Conservation (phyloP, 441 rosid species). For the Heliophila coronopifolia region DNA sequence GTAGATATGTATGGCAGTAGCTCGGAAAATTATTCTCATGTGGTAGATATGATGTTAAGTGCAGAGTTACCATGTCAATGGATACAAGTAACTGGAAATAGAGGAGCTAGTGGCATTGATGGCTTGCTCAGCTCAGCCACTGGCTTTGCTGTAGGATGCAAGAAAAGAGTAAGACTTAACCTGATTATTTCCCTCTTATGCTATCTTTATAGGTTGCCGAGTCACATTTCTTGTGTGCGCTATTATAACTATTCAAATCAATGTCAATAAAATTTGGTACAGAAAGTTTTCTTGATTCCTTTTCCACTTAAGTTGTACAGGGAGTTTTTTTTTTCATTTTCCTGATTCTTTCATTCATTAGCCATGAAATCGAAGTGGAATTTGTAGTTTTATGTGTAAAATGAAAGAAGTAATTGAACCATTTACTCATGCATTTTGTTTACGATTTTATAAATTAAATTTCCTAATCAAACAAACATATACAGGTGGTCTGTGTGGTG, state of each 20-base stretch:
- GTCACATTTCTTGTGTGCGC: conserved; percentile 2
- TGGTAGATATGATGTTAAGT: conserved; percentile 36
- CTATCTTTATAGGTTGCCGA: background rate
- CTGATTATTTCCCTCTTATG: conserved; percentile 6
- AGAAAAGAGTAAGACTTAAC: conserved; percentile 50
- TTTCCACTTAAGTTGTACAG: background rate
- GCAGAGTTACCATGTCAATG: conserved; percentile 49
- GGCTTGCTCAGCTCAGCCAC: conserved; percentile 90
- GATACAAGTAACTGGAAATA: conserved; percentile 76
- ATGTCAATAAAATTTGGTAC: no score
- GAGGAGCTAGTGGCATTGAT: conserved; percentile 99
- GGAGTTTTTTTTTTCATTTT: background rate
- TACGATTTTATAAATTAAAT: background rate
- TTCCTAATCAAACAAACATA: conserved; percentile 13
- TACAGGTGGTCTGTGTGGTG: conserved; percentile 66
- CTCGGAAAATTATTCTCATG: conserved; percentile 30
- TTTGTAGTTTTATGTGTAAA: background rate
- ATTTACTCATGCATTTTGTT: background rate
- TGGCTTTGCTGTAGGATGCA: conserved; percentile 90
- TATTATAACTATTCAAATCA: background rate
- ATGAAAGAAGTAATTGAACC: conserved; percentile 3
- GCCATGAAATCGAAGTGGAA: conserved; percentile 1
- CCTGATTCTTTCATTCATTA: conserved; percentile 6
- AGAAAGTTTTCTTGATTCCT: background rate
- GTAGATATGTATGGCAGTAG: conserved; percentile 78